Evolutionary conservation across 306 rosid species (phyloP), one percentile per base, ranked within the genome.

Genomic region (Alnus rubra): DNA sequence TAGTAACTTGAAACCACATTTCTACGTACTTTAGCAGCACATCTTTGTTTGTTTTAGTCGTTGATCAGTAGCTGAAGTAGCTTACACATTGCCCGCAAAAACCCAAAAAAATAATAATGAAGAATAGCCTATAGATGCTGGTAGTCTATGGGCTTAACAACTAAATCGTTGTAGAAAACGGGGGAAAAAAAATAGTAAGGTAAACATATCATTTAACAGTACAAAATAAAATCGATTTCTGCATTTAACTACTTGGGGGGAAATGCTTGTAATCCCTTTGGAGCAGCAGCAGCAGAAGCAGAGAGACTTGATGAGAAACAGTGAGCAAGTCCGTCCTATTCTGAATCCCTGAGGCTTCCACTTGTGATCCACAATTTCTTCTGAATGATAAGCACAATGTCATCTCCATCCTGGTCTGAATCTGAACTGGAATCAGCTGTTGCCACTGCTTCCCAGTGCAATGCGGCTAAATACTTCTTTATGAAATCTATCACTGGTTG

Each of bases 371-470:
- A 91, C 76, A 93, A 12, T 88, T 93, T 93, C 96, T 96, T 96
- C 80, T 96, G 98, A 84, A 93, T 19, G 13, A 96, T 74, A 19
- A 93, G 60, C 78, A 93, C 86, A 70, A 82, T 85, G 14, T 88
- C 93, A 14, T 90, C 94, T 2, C 85, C 88, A 13, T 91, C 94
- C 71, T 84, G 80, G 13, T 75, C 91, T 0, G 94, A 87, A 58
- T 89, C 94, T 5, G 92, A 87, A 82, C 84, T 69, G 37, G 90
- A 65, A 71, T 88, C 87, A 1, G 81, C 78, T 2, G 88, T 79
- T 70, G 94, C 91, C 79, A 95, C 88, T 75, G 77, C 88, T 87
- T 96, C 97, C 98, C 98, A 96, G 87, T 93, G 98, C 89, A 96
- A 81, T n/a, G 93, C 88, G 1, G 89, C 75, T 58, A 88, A 75